phyloP scores from a whole-genome alignment of 2,329 filamentous ascomycete genomes.

The Epichloe glyceriae region DNA sequence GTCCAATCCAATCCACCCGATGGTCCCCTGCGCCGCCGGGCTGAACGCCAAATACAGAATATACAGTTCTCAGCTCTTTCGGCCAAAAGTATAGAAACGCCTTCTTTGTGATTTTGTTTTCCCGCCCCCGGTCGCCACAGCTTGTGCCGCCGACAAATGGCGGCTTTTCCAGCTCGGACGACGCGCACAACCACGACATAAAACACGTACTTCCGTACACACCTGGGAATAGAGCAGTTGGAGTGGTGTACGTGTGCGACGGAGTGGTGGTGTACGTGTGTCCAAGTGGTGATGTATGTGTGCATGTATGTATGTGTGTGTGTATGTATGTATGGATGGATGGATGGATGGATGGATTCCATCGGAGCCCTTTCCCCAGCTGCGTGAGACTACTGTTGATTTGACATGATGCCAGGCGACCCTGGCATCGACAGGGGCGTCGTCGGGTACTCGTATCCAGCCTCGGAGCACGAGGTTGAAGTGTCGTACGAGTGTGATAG shows the following conservation, averaged over 20 bases:
- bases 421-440: conserved; percentile 63
- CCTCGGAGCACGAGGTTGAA: conserved; percentile 49
- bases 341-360: no score
- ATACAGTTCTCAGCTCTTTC: not conserved
- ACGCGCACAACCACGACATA: not conserved
- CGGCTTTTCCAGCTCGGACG: not conserved
- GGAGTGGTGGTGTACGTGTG: no score
- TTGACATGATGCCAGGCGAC: conserved; percentile 42
- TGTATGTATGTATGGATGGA: not conserved
- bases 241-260: no score
- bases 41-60: conserved; percentile 4
- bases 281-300: no score
- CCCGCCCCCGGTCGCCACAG: not conserved
- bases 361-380: no score
- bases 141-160: not conserved
- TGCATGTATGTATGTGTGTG: no score
- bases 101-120: not conserved
- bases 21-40: conserved; percentile 3
- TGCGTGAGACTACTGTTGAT: conserved; percentile 3
- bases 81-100: not conserved
- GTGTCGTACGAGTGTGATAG: conserved; percentile 62
- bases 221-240: no score
- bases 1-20: no score
- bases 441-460: conserved; percentile 51
- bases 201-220: not conserved